A percentile compares a stretch with the other conserved stretches of the same genome.
phyloP scores from a whole-genome alignment of 805 yeast species.

The Spathaspora gorwiae region DNA sequence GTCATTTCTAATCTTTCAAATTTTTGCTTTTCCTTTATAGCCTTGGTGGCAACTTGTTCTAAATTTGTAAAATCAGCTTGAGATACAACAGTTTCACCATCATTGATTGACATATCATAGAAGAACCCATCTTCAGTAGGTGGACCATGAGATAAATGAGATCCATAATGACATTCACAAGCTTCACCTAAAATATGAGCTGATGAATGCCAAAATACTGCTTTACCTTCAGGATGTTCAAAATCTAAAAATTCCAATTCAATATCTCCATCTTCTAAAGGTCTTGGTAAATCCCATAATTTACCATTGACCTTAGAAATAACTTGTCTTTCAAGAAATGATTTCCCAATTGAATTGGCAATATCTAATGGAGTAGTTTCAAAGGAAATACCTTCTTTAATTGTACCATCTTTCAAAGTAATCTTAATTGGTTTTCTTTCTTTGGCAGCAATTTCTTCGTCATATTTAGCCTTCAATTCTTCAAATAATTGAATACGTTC shows the following conservation, averaged over 20 bases:
- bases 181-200: constrained; percentile 98
- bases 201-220: constrained; percentile 97
- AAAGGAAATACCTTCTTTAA: constrained; percentile 75
- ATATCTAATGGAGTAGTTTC: constrained; percentile 88
- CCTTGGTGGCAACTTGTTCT: constrained; percentile 83
- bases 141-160: constrained; percentile 84
- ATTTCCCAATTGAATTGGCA: constrained; percentile 79
- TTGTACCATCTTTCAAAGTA: constrained; percentile 82
- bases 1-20: constrained; percentile 90
- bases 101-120: constrained; percentile 86
- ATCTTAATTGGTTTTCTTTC: constrained; percentile 60
- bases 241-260: constrained; percentile 82
- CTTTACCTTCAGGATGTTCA: constrained; percentile 89
- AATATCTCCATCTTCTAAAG: constrained; percentile 64
- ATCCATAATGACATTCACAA: constrained; percentile 93
- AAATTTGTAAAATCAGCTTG: constrained; percentile 79
- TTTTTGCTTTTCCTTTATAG: constrained; percentile 90
- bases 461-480: constrained; percentile 70
- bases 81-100: constrained; percentile 64
- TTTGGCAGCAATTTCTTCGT: constrained; percentile 62
- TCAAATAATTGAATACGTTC: constrained; percentile 77
- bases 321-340: constrained; percentile 83
- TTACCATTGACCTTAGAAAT: constrained; percentile 87
- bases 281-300: constrained; percentile 95
- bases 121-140: constrained; percentile 98